A percentile compares a stretch with the other conserved stretches of the same genome.
phyloP scores from a whole-genome alignment of 805 yeast species.

The Wickerhamiella domercqiae region DNA sequence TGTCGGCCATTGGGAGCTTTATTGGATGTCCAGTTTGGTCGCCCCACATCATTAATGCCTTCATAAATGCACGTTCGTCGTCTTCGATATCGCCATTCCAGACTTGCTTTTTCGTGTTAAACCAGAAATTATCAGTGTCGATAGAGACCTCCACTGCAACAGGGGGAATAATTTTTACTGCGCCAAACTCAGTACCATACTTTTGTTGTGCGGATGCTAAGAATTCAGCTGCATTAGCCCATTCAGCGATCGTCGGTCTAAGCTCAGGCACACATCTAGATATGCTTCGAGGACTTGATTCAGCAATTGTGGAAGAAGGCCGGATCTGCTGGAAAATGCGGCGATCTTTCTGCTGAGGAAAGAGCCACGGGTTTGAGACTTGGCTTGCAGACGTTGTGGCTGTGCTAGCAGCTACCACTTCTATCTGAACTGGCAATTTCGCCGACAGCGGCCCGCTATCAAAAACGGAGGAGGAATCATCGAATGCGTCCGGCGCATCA shows the following conservation, averaged over 20 bases:
- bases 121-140: slow-evolving; percentile 23
- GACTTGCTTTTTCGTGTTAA: slow-evolving; percentile 35
- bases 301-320: too few relatives aligned
- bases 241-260: not conserved
- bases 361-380: too few relatives aligned
- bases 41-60: slow-evolving; percentile 33
- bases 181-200: not conserved
- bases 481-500: too few relatives aligned
- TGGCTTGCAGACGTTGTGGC: too few relatives aligned
- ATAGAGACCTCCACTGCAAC: too few relatives aligned
- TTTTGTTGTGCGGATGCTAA: not conserved
- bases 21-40: slow-evolving; percentile 25
- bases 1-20: slow-evolving; percentile 52
- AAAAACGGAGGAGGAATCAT: too few relatives aligned
- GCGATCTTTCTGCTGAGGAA: too few relatives aligned
- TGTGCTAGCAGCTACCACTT: too few relatives aligned
- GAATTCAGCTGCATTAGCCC: not conserved
- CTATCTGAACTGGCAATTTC: too few relatives aligned
- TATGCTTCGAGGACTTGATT: too few relatives aligned
- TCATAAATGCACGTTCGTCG: slow-evolving; percentile 25
- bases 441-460: too few relatives aligned
- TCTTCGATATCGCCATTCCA: slow-evolving; percentile 29
- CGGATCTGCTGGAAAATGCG: too few relatives aligned
- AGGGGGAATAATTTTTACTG: not conserved
- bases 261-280: not conserved